Percentiles rank a stretch among this genome's conserved stretches.
Conservation (phyloP, 2,329 filamentous ascomycete genomes). For the Colletotrichum ledebouriae region DNA sequence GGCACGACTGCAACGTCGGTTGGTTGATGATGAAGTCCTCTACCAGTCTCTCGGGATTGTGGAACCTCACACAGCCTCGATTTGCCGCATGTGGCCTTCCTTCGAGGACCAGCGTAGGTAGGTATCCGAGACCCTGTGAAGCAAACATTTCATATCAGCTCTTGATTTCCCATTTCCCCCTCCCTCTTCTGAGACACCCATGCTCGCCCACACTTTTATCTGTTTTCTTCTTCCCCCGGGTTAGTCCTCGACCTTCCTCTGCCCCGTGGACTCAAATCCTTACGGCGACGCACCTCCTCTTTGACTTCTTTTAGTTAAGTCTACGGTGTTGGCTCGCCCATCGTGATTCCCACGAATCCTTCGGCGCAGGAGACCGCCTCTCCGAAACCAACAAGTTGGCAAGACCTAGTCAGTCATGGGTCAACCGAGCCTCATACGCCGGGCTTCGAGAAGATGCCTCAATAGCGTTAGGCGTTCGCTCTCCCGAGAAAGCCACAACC, state of each 20-base stretch:
- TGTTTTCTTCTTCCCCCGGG: background rate
- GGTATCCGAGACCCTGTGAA: constrained; percentile 36
- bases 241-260: background rate
- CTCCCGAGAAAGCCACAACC: background rate
- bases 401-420: background rate
- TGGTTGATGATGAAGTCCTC: background rate
- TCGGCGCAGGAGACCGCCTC: background rate
- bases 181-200: background rate
- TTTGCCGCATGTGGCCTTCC: constrained; percentile 15
- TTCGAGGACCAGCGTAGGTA: constrained; percentile 20
- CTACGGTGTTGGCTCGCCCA: background rate
- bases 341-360: background rate
- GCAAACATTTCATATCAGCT: constrained; percentile 35
- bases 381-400: background rate
- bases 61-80: constrained; percentile 27
- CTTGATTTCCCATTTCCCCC: background rate
- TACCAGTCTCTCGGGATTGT: constrained; percentile 28
- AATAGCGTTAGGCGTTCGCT: constrained; percentile 7
- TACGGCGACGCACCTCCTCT: background rate
- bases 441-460: constrained; percentile 14
- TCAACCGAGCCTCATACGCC: constrained; percentile 1
- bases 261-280: background rate
- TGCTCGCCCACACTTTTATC: background rate
- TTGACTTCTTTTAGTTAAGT: background rate
- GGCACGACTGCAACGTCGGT: constrained; percentile 22